phyloP scores from a whole-genome alignment of 208 protist genomes.

The Leishmania tropica region DNA sequence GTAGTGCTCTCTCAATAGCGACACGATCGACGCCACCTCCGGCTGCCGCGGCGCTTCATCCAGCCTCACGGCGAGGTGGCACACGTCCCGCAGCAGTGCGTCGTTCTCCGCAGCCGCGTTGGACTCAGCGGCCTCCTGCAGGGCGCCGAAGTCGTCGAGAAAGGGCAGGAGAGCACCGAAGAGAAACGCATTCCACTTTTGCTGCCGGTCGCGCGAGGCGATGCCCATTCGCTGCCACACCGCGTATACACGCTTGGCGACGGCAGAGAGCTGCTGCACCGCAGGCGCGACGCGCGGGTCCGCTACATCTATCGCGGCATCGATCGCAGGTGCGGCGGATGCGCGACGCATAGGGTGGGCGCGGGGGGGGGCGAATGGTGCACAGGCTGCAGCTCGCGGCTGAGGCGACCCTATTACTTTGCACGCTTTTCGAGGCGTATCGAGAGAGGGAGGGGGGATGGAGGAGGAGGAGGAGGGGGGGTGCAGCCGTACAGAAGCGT shows the following conservation, averaged over 20 bases:
- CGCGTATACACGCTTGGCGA: slow-evolving; percentile 23
- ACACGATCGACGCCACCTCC: slow-evolving; percentile 31
- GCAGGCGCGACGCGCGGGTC: slow-evolving; percentile 28
- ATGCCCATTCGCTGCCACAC: slow-evolving; percentile 59
- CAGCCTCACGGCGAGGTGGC: slow-evolving; percentile 46
- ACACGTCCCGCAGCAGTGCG: slow-evolving; percentile 51
- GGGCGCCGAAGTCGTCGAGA: slow-evolving; percentile 42
- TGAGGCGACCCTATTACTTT: background rate
- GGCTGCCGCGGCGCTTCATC: slow-evolving; percentile 45
- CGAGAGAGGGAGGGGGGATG: background rate
- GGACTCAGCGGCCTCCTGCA: slow-evolving; percentile 56
- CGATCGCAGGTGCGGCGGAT: background rate
- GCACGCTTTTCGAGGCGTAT: background rate
- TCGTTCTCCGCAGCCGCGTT: slow-evolving; percentile 55
- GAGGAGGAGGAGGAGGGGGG: too few species aligned
- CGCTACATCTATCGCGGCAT: background rate
- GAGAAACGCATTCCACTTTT: slow-evolving; percentile 49
- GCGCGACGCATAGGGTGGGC: background rate
- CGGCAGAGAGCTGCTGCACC: slow-evolving; percentile 17
- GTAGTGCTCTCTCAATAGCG: slow-evolving; percentile 23
- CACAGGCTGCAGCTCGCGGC: background rate
- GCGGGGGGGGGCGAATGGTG: background rate
- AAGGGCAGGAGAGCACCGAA: slow-evolving; percentile 41
- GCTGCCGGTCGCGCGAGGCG: slow-evolving; percentile 35
- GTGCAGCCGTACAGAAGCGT: too few species aligned